Evolutionary conservation across 148 eudicot species (phyloP).

Genomic region (Rhododendron williamsianum): DNA sequence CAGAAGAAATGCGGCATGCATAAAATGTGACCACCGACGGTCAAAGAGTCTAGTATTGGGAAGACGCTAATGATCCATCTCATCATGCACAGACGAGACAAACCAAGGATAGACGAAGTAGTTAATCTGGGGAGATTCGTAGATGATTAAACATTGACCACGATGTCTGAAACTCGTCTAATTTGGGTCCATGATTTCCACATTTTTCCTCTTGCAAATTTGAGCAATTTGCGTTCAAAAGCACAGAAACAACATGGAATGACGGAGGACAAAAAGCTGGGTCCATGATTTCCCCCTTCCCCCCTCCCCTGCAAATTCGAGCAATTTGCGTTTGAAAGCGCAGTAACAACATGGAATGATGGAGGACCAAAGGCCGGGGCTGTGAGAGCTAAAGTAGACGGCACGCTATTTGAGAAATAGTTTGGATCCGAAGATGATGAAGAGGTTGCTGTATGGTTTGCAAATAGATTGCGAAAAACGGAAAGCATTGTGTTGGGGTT

Average conservation of each 20-base stretch:
- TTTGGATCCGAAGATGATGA: conserved; percentile 18
- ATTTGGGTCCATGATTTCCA: conserved; percentile 12
- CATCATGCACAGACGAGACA: conserved; percentile 8
- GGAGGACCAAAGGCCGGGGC: background rate
- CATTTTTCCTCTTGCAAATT: conserved; percentile 34
- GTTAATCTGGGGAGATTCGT: conserved; percentile 18
- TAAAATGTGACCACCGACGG: conserved; percentile 51
- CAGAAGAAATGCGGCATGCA: conserved; percentile 45
- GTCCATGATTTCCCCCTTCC: background rate
- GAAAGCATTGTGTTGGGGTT: background rate
- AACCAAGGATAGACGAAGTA: conserved; percentile 1
- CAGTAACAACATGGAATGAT: background rate
- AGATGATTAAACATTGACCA: conserved; percentile 14
- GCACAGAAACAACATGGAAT: conserved; percentile 26
- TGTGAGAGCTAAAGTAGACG: conserved; percentile 8
- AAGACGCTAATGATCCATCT: conserved; percentile 4
- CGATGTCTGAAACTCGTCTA: background rate
- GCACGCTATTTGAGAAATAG: background rate
- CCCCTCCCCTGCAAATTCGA: too few species aligned
- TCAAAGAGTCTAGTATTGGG: conserved; percentile 25
- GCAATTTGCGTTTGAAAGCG: background rate
- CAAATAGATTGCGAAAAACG: background rate
- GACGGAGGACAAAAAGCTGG: conserved; percentile 14
- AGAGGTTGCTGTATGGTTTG: conserved; percentile 46
- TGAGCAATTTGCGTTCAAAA: conserved; percentile 27